These are phyloP conservation scores for Hypoxylon sp. DNA, from an alignment of 2,329 filamentous ascomycete species.

Conservation along the genomic window DNA sequence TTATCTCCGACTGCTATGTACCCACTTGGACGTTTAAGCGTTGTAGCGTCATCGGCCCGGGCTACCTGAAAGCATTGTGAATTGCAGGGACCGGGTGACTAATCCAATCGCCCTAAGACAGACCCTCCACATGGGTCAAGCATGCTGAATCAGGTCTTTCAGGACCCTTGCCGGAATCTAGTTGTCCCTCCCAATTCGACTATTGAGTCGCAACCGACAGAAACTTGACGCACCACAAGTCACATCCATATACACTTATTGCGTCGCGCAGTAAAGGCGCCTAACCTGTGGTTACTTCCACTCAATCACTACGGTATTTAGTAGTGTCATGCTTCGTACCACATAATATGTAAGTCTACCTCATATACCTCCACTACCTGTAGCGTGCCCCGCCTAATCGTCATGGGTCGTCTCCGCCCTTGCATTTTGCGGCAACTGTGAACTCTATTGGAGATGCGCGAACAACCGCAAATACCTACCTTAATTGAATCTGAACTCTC, in stretches of 20 bases:
- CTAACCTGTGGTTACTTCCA: neutral
- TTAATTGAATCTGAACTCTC: conserved; percentile 22
- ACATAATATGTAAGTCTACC: too few species aligned
- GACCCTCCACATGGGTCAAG: conserved; percentile 22
- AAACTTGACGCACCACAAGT: conserved; percentile 10
- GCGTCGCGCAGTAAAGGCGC: conserved; percentile 3
- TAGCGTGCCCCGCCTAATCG: conserved; percentile 27
- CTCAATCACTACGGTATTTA: too few species aligned
- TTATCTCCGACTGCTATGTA: conserved; percentile 15
- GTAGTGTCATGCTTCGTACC: too few species aligned
- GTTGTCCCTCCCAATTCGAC: conserved; percentile 11
- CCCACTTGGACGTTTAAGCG: conserved; percentile 2
- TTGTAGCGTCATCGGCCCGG: conserved; percentile 31
- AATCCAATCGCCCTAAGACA: conserved; percentile 28
- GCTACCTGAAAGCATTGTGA: conserved; percentile 4
- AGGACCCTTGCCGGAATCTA: conserved; percentile 2
- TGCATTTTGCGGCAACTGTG: conserved; percentile 27
- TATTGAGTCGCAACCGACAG: conserved; percentile 1
- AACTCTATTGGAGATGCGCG: conserved; percentile 22
- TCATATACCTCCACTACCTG: neutral
- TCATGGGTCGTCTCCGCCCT: conserved; percentile 37
- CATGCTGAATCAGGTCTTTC: neutral
- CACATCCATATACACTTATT: neutral
- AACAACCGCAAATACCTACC: conserved; percentile 29
- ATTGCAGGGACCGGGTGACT: conserved; percentile 17